These are phyloP conservation scores for Ophiocordyceps polyrhachis-furcata DNA, from an alignment of 2,329 filamentous ascomycete species.

Conservation along the genomic window DNA sequence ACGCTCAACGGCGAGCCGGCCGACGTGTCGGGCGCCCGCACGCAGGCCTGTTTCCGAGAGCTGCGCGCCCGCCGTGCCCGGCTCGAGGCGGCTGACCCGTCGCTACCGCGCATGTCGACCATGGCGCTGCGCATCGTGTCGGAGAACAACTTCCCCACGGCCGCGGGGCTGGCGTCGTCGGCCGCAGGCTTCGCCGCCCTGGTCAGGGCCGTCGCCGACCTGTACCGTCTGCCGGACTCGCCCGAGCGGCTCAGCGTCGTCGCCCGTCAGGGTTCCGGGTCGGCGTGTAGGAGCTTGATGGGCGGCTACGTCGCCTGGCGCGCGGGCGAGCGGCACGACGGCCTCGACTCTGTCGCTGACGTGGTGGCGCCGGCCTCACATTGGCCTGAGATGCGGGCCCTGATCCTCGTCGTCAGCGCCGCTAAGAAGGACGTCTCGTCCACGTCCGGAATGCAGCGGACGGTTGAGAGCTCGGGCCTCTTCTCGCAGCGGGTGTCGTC, in stretches of 20 bases:
- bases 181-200: slow-evolving; percentile 52
- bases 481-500: slow-evolving; percentile 58
- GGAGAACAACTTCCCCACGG: slow-evolving; percentile 98
- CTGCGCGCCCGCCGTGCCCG: slow-evolving; percentile 59
- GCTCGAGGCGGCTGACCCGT: slow-evolving; percentile 53
- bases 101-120: slow-evolving; percentile 63
- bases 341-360: slow-evolving; percentile 72
- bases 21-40: slow-evolving; percentile 72
- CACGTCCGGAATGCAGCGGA: slow-evolving; percentile 93
- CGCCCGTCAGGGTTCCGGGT: slow-evolving; percentile 84
- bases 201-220: slow-evolving; percentile 73
- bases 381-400: slow-evolving; percentile 88
- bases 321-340: slow-evolving; percentile 56
- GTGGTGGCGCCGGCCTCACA: slow-evolving; percentile 75
- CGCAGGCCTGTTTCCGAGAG: slow-evolving; percentile 84
- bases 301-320: slow-evolving; percentile 95
- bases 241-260: slow-evolving; percentile 74
- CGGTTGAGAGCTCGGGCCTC: slow-evolving; percentile 75
- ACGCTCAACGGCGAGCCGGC: slow-evolving; percentile 69
- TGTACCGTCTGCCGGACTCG: slow-evolving; percentile 69
- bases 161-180: slow-evolving; percentile 66
- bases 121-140: slow-evolving; percentile 73
- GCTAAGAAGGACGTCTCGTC: slow-evolving; percentile 92
- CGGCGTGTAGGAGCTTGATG: slow-evolving; percentile 81
- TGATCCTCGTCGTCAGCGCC: slow-evolving; percentile 79